Evolutionary conservation across 2,329 filamentous ascomycete genomes (phyloP).

Genomic region (Xylaria sp.): DNA sequence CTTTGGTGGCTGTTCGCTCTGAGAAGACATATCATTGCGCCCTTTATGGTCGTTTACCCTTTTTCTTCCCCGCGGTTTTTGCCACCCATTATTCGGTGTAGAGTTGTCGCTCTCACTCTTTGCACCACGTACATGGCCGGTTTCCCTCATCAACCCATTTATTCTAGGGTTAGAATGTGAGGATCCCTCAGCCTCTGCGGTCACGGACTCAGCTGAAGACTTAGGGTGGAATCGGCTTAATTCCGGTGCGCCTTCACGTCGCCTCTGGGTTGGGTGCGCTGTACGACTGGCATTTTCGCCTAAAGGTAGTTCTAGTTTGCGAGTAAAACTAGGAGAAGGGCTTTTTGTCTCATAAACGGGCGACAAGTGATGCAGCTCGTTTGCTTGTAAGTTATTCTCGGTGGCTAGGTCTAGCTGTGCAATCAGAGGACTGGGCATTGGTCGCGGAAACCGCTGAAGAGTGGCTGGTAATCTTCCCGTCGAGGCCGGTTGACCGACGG

Average conservation of each 20-base stretch:
- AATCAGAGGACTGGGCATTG: conserved; percentile 60
- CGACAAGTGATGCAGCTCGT: conserved; percentile 68
- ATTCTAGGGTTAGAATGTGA: conserved; percentile 47
- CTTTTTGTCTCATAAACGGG: conserved; percentile 79
- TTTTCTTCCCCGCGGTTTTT: conserved; percentile 65
- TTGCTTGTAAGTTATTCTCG: conserved; percentile 54
- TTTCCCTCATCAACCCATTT: conserved; percentile 57
- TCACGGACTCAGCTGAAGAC: conserved; percentile 37
- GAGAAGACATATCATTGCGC: conserved; percentile 53
- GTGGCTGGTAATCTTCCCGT: conserved; percentile 24
- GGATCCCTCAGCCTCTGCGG: conserved; percentile 39
- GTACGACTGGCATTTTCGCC: conserved; percentile 39
- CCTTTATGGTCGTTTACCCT: conserved; percentile 62
- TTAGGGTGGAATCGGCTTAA: conserved; percentile 47
- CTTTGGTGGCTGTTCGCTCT: conserved; percentile 65
- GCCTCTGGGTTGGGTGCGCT: conserved; percentile 29
- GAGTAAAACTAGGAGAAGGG: conserved; percentile 71
- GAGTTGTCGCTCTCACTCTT: conserved; percentile 63
- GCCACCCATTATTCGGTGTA: conserved; percentile 61
- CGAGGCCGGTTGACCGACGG: conserved; percentile 2
- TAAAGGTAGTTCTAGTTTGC: conserved; percentile 60
- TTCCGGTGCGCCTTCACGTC: conserved; percentile 39
- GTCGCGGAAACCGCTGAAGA: conserved; percentile 49
- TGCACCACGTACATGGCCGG: conserved; percentile 63
- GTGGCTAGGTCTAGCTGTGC: conserved; percentile 67